A percentile compares a stretch with the other conserved stretches of the same genome.
These are phyloP conservation scores for Bidens hawaiensis DNA, from an alignment of 140 eudicot genomes.

Conservation along the genomic window DNA sequence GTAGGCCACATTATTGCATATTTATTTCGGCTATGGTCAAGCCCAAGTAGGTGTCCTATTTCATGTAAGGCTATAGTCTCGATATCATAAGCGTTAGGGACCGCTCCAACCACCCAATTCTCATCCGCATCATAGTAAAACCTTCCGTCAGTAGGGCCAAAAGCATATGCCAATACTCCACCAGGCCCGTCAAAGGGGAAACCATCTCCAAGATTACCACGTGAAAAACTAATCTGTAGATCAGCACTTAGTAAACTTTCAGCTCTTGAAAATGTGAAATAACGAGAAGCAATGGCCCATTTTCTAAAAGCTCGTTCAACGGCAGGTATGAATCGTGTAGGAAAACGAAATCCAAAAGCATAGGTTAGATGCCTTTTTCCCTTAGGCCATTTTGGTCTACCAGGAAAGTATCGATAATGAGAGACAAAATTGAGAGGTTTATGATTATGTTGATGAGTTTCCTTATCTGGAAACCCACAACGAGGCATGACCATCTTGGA, in stretches of 20 bases:
- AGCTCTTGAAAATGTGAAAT: conserved; percentile 26
- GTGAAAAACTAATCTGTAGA: conserved; percentile 28
- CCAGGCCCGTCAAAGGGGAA: conserved; percentile 37
- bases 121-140: conserved; percentile 40
- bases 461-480: conserved; percentile 36
- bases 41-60: conserved; percentile 49
- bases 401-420: conserved; percentile 25
- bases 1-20: conserved; percentile 35
- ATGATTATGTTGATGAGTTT: conserved; percentile 11
- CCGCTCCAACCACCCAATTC: conserved; percentile 30
- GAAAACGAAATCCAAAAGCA: conserved; percentile 22
- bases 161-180: conserved; percentile 45
- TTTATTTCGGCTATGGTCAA: conserved; percentile 32
- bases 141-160: conserved; percentile 40
- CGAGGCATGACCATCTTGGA: conserved; percentile 36
- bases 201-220: conserved; percentile 39
- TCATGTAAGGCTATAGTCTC: conserved; percentile 43
- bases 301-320: conserved; percentile 29
- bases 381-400: conserved; percentile 35
- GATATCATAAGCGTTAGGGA: conserved; percentile 25
- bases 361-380: conserved; percentile 24
- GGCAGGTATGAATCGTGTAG: conserved; percentile 14
- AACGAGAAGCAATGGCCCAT: conserved; percentile 26
- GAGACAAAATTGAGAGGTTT: conserved; percentile 20
- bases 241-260: conserved; percentile 24